These are phyloP conservation scores for Tympanopsis confertula DNA, from an alignment of 2,329 filamentous ascomycete species.

Conservation along the genomic window DNA sequence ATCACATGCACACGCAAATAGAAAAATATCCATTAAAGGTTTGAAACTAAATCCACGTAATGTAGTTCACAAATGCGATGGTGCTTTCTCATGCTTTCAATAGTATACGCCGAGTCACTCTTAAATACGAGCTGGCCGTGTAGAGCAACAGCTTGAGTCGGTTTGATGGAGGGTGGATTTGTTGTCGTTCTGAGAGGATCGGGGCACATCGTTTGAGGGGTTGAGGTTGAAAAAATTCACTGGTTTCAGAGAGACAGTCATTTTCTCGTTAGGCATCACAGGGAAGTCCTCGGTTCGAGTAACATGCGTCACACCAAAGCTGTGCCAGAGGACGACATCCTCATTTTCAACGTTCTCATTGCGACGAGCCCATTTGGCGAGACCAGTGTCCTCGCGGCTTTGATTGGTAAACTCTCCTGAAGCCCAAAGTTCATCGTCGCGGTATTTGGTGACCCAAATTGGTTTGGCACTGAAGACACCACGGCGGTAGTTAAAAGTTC, in stretches of 20 bases:
- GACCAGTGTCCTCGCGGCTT: constrained; percentile 36
- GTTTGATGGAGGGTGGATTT: no score
- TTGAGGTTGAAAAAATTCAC: constrained; percentile 40
- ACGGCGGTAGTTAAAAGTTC: no score
- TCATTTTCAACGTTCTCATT: constrained; percentile 33
- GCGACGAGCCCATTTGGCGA: constrained; percentile 36
- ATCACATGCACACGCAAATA: no score
- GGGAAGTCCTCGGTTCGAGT: constrained; percentile 56
- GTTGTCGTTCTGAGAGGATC: constrained; percentile 28
- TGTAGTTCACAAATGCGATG: no score
- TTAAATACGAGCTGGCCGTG: no score
- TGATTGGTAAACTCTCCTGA: constrained; percentile 45
- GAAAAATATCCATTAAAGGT: no score
- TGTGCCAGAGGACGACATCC: constrained; percentile 45
- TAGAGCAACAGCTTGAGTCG: no score
- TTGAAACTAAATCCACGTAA: no score
- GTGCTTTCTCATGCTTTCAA: no score
- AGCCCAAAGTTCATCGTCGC: constrained; percentile 37
- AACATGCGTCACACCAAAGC: constrained; percentile 51
- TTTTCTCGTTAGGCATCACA: constrained; percentile 52
- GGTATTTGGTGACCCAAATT: constrained; percentile 43
- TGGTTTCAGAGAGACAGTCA: constrained; percentile 34
- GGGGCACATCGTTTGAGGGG: constrained; percentile 36
- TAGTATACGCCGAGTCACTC: no score
- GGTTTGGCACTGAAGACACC: no score